phyloP scores from a whole-genome alignment of 352 stramenopile genomes.

The Globisporangium megalacanthum region DNA sequence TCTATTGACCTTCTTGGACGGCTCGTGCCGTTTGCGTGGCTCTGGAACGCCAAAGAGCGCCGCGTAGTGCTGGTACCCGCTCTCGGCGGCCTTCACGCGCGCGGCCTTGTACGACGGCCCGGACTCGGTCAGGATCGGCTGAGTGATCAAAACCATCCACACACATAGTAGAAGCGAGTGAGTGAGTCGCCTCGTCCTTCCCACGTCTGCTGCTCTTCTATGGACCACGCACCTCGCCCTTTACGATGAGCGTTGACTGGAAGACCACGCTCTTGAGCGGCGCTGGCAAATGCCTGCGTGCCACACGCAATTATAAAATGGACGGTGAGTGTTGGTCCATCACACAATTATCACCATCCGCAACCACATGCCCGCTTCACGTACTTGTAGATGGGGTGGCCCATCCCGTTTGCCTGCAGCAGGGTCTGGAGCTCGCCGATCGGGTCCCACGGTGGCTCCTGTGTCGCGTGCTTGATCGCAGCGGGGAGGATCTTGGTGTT shows the following conservation, averaged over 20 bases:
- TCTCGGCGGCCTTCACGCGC: slow-evolving; percentile 43
- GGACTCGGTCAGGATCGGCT: slow-evolving; percentile 41
- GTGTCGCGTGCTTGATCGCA: slow-evolving; percentile 45
- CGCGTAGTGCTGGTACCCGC: slow-evolving; percentile 44
- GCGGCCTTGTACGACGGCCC: slow-evolving; percentile 59
- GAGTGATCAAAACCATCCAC: not conserved
- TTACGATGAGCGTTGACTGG: slow-evolving; percentile 57
- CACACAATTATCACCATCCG: not conserved
- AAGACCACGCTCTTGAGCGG: slow-evolving; percentile 36
- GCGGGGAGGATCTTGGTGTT: slow-evolving; percentile 54
- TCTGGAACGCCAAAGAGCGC: slow-evolving; percentile 13
- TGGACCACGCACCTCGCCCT: slow-evolving; percentile 40
- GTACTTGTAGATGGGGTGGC: slow-evolving; percentile 66
- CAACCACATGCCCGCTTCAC: not conserved
- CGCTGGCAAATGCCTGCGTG: slow-evolving; percentile 45
- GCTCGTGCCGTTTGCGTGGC: no score
- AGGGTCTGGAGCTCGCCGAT: slow-evolving; percentile 61
- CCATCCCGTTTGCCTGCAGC: slow-evolving; percentile 56
- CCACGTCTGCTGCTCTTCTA: not conserved
- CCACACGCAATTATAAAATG: not conserved
- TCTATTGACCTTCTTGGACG: no score
- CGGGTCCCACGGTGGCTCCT: slow-evolving; percentile 48
- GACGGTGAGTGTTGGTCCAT: not conserved
- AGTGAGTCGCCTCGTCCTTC: not conserved
- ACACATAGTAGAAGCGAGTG: not conserved